Conservation (phyloP, 2,329 filamentous ascomycete species). For the Colletotrichum gloeosporioides region DNA sequence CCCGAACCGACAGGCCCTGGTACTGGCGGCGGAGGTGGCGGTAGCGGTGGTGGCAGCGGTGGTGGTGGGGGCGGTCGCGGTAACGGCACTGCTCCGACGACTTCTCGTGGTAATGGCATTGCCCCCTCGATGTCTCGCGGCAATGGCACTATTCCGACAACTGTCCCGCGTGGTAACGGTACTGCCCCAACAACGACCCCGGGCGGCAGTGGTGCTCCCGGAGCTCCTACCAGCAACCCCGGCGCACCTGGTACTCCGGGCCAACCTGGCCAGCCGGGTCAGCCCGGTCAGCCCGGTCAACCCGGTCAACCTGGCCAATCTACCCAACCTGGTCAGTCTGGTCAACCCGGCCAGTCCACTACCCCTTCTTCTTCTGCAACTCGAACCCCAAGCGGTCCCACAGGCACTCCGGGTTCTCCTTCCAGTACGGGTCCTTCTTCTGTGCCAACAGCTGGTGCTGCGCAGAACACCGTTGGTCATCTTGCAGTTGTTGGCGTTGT, state of each 20-base stretch:
- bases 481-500: constrained; percentile 42
- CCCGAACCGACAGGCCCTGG: neutral
- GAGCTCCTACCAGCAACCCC: neutral
- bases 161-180: neutral
- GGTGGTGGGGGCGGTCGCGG: neutral
- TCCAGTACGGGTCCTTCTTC: constrained; percentile 15
- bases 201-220: neutral
- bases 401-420: constrained; percentile 1
- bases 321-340: constrained; percentile 13
- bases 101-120: neutral
- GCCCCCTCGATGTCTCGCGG: neutral
- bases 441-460: constrained; percentile 31
- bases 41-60: neutral
- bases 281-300: constrained; percentile 5
- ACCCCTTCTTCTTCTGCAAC: neutral
- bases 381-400: neutral
- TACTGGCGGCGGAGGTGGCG: neutral
- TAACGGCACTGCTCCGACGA: neutral
- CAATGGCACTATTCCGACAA: neutral
- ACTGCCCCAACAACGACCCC: neutral
- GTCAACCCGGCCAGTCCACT: neutral
- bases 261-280: constrained; percentile 2
- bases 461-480: constrained; percentile 35
- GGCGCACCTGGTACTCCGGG: neutral
- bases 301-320: neutral